Evolutionary conservation across 352 stramenopile genomes (phyloP).

Genomic region (Phytophthora syringae): DNA sequence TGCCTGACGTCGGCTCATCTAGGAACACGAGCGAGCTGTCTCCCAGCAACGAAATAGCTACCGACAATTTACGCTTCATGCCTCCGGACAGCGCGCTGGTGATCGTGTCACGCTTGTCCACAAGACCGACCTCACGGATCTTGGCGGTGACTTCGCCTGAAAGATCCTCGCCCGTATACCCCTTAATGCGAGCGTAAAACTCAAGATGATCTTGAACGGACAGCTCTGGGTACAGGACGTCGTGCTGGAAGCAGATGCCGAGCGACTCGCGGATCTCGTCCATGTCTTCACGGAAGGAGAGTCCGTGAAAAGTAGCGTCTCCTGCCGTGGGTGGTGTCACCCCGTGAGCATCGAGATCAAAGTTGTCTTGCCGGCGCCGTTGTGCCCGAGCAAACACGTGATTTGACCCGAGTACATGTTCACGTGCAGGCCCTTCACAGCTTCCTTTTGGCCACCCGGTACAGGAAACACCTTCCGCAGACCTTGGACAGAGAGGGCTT

Average conservation of each 20-base stretch:
- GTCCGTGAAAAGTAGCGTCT: constrained; percentile 71
- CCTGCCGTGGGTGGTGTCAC: constrained; percentile 65
- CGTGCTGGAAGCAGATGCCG: constrained; percentile 85
- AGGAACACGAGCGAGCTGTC: constrained; percentile 87
- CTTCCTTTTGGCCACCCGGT: constrained; percentile 76
- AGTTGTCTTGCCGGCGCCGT: constrained; percentile 93
- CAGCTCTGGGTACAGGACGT: constrained; percentile 81
- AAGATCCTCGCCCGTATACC: constrained; percentile 49
- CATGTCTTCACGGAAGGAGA: constrained; percentile 80
- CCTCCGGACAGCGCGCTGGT: constrained; percentile 77
- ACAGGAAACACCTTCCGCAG: constrained; percentile 79
- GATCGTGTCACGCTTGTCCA: constrained; percentile 59
- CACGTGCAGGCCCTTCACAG: constrained; percentile 82
- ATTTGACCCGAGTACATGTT: constrained; percentile 93
- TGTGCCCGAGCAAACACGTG: constrained; percentile 92
- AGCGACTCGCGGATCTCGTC: constrained; percentile 71
- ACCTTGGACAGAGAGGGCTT: constrained; percentile 47
- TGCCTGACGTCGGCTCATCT: constrained; percentile 93
- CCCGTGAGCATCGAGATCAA: constrained; percentile 93
- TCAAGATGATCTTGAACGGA: constrained; percentile 78
- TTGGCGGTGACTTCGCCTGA: constrained; percentile 32
- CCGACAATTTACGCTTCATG: constrained; percentile 92
- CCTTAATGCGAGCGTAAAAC: constrained; percentile 76
- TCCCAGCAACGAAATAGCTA: constrained; percentile 91
- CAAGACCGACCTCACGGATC: constrained; percentile 67